phyloP scores from a whole-genome alignment of 257 asterid genomes.

The Penstemon newberryi region DNA sequence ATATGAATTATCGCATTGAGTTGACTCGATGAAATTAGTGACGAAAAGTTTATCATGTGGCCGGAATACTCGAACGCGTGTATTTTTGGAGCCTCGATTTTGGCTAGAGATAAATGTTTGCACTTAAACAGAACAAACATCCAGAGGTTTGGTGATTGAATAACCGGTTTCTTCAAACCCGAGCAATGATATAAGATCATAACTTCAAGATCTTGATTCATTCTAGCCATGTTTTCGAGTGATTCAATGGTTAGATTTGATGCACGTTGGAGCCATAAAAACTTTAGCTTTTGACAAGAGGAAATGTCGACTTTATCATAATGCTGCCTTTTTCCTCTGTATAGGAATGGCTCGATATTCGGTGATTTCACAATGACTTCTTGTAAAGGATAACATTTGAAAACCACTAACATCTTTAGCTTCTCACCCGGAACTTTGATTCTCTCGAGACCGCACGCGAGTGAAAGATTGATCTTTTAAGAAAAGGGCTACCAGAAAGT shows the following conservation, averaged over 20 bases:
- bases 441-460: slow-evolving; percentile 21
- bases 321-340: slow-evolving; percentile 29
- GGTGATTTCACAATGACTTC: slow-evolving; percentile 26
- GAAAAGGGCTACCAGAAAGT: slow-evolving; percentile 27
- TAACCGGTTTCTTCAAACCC: slow-evolving; percentile 3
- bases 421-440: slow-evolving; percentile 11
- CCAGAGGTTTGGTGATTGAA: slow-evolving; percentile 29
- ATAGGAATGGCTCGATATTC: slow-evolving; percentile 26
- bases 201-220: slow-evolving; percentile 22
- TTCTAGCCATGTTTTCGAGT: background rate
- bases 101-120: slow-evolving; percentile 22
- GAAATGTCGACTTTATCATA: slow-evolving; percentile 25
- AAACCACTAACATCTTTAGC: slow-evolving; percentile 28
- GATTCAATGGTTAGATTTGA: slow-evolving; percentile 21
- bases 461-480: slow-evolving; percentile 31
- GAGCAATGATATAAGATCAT: slow-evolving; percentile 32
- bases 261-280: slow-evolving; percentile 34
- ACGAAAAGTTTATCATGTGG: slow-evolving; percentile 27
- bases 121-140: slow-evolving; percentile 33
- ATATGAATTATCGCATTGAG: slow-evolving; percentile 31
- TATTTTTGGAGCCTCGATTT: slow-evolving; percentile 32
- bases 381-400: slow-evolving; percentile 29
- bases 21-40: slow-evolving; percentile 18
- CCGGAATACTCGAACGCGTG: slow-evolving; percentile 32
- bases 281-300: slow-evolving; percentile 21